These are phyloP conservation scores for Leccinum griseonigrum DNA, from an alignment of 1,284 basidiomycete genomes.

Conservation along the genomic window DNA sequence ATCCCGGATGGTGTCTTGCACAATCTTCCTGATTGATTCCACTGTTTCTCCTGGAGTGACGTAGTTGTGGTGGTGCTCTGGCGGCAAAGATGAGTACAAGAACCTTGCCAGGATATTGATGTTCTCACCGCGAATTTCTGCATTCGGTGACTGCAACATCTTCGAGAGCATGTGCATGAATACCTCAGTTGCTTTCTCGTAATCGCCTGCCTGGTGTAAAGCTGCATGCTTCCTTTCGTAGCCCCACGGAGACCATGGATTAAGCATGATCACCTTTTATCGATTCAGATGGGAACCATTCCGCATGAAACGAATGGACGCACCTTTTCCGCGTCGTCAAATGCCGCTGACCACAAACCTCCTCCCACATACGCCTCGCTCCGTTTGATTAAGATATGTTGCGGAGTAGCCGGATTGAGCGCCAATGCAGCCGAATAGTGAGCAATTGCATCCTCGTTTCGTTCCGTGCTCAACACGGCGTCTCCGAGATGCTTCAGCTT, in stretches of 20 bases:
- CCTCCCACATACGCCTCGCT: background rate
- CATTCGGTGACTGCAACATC: background rate
- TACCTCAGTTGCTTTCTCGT: background rate
- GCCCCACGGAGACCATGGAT: background rate
- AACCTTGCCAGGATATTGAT: background rate
- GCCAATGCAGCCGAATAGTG: background rate
- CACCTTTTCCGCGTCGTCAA: background rate
- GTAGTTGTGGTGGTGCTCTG: background rate
- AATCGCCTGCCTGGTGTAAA: no score
- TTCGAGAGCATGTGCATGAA: background rate
- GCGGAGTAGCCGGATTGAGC: background rate
- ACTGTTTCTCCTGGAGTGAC: background rate
- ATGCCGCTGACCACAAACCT: background rate
- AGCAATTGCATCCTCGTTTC: background rate
- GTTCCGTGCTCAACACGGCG: background rate
- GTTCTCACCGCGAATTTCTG: background rate
- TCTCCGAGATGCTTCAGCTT: background rate
- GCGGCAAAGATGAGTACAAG: background rate
- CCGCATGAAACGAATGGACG: background rate
- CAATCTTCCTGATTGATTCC: background rate
- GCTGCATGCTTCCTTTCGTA: background rate
- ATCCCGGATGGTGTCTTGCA: no score
- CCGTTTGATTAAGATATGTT: background rate
- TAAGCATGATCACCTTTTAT: background rate
- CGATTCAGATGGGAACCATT: background rate